These are phyloP conservation scores for Colletotrichum salicis DNA, from an alignment of 2,329 filamentous ascomycete genomes.

Conservation along the genomic window DNA sequence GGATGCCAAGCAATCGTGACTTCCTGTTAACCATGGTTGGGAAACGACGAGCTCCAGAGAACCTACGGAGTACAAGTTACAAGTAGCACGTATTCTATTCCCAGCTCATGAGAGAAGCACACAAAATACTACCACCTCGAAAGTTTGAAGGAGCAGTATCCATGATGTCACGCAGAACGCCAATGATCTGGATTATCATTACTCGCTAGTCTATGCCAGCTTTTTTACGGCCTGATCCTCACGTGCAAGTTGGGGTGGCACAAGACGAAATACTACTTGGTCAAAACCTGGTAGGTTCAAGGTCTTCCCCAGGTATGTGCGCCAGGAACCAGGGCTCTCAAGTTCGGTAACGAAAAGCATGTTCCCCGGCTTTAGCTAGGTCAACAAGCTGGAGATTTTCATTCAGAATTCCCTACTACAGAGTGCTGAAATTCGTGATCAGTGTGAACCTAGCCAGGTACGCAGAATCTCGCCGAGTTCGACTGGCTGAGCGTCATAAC, in stretches of 20 bases:
- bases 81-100: no score
- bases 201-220: no score
- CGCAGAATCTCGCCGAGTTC: not conserved
- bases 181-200: not conserved
- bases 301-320: not conserved
- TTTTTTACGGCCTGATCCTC: no score
- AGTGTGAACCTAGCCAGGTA: not conserved
- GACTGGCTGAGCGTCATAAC: not conserved
- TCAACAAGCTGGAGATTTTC: constrained; percentile 1
- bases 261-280: no score
- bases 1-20: not conserved
- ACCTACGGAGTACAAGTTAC: no score
- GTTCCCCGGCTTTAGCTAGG: not conserved
- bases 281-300: no score
- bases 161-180: not conserved
- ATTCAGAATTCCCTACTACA: not conserved
- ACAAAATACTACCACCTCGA: not conserved
- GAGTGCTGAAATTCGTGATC: not conserved
- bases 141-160: not conserved
- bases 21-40: not conserved
- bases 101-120: no score
- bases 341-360: constrained; percentile 4
- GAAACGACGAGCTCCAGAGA: not conserved
- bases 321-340: not conserved
- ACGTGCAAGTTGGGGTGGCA: no score